Evolutionary conservation across 805 yeast genomes (phyloP).

Genomic region (Nakazawaea populi): DNA sequence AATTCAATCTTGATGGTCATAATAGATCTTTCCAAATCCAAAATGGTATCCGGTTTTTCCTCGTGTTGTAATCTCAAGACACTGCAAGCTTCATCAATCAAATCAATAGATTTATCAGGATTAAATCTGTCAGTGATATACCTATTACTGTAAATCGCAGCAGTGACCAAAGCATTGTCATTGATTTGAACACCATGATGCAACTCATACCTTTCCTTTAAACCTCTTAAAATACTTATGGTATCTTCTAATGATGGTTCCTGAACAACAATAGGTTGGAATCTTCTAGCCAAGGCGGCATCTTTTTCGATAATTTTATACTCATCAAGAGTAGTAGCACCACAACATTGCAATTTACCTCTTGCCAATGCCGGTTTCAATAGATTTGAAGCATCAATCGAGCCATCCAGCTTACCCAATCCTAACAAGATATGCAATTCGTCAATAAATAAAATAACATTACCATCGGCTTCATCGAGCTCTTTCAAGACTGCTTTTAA

Average conservation of each 20-base stretch:
- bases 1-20: slow-evolving; percentile 95
- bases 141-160: slow-evolving; percentile 84
- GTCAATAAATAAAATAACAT: slow-evolving; percentile 78
- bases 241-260: slow-evolving; percentile 93
- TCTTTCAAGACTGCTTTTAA: slow-evolving; percentile 77
- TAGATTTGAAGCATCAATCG: slow-evolving; percentile 92
- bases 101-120: slow-evolving; percentile 95
- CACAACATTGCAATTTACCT: slow-evolving; percentile 88
- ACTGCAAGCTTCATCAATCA: slow-evolving; percentile 96
- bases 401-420: slow-evolving; percentile 88
- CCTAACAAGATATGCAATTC: slow-evolving; percentile 89
- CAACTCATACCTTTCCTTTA: slow-evolving; percentile 91
- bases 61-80: slow-evolving; percentile 92
- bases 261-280: slow-evolving; percentile 78
- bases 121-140: slow-evolving; percentile 86
- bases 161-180: slow-evolving; percentile 89
- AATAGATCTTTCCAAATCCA: slow-evolving; percentile 78
- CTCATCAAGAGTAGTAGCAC: slow-evolving; percentile 95
- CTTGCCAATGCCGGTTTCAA: slow-evolving; percentile 92
- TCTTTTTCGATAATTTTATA: slow-evolving; percentile 94
- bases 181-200: slow-evolving; percentile 96
- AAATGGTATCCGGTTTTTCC: slow-evolving; percentile 92
- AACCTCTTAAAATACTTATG: slow-evolving; percentile 85
- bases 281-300: slow-evolving; percentile 91
- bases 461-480: slow-evolving; percentile 72